phyloP scores from a whole-genome alignment of 805 yeast species.

The Wickerhamiella brachini region DNA sequence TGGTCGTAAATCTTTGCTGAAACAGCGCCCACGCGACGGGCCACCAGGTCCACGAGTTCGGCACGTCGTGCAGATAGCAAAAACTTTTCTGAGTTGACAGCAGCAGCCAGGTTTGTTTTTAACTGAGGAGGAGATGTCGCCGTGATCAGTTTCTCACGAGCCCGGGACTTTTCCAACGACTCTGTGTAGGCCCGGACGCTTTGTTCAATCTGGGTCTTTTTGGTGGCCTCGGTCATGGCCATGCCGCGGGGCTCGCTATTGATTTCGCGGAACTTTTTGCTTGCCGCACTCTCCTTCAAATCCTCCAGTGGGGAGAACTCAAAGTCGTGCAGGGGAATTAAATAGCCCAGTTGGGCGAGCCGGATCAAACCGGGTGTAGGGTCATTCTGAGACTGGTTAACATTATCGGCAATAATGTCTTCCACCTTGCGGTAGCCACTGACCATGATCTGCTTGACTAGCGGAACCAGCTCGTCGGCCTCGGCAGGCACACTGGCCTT shows the following conservation, averaged over 20 bases:
- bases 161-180: background rate
- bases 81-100: constrained; percentile 52
- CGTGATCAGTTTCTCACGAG: background rate
- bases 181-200: constrained; percentile 7
- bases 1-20: constrained; percentile 50
- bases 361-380: background rate
- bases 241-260: constrained; percentile 42
- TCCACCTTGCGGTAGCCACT: constrained; percentile 36
- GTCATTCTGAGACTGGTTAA: background rate
- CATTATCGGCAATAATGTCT: background rate
- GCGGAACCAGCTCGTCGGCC: constrained; percentile 36
- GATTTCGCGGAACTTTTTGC: constrained; percentile 8
- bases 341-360: constrained; percentile 19
- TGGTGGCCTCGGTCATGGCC: constrained; percentile 47
- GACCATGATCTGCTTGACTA: constrained; percentile 55
- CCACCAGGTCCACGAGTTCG: constrained; percentile 49
- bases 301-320: constrained; percentile 24
- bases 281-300: constrained; percentile 12
- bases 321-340: constrained; percentile 32
- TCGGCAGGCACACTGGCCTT: constrained; percentile 29
- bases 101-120: constrained; percentile 22
- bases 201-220: constrained; percentile 16
- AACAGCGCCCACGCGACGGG: constrained; percentile 54
- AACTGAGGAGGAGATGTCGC: background rate
- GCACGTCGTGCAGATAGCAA: constrained; percentile 51